Conservation (phyloP, 2,329 filamentous ascomycete species). For the Colletotrichum phormii region DNA sequence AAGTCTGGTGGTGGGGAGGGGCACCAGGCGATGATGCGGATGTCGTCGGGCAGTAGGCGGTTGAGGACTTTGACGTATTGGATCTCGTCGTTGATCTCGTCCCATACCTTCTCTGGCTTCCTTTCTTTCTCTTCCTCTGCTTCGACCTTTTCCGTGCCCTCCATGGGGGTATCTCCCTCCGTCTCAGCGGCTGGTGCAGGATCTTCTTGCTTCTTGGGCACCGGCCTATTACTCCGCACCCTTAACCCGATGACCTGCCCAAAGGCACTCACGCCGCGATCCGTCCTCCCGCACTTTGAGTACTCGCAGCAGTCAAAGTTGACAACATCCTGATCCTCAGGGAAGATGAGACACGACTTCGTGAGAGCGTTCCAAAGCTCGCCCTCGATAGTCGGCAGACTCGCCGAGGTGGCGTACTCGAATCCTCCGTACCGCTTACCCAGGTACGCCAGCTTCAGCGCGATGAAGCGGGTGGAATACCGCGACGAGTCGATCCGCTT, state of each 20-base stretch:
- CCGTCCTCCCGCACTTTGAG: conserved; percentile 94
- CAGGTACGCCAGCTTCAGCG: conserved; percentile 93
- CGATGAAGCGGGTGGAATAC: conserved; percentile 87
- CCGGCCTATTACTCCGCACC: conserved; percentile 82
- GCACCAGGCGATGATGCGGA: conserved; percentile 93
- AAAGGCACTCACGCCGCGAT: conserved; percentile 94
- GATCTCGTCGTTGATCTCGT: conserved; percentile 83
- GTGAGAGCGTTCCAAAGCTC: conserved; percentile 92
- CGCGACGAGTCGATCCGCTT: conserved; percentile 78
- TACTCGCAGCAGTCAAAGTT: conserved; percentile 90
- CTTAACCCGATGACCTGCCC: conserved; percentile 91
- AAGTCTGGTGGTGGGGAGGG: conserved; percentile 83
- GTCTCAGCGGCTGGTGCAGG: conserved; percentile 40
- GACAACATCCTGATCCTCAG: conserved; percentile 70
- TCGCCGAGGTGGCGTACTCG: conserved; percentile 82
- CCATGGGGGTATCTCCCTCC: conserved; percentile 38
- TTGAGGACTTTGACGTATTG: conserved; percentile 88
- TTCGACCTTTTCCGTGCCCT: conserved; percentile 62
- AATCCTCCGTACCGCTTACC: conserved; percentile 93
- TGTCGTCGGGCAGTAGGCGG: conserved; percentile 87
- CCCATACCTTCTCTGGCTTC: conserved; percentile 56
- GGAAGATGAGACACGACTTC: conserved; percentile 84
- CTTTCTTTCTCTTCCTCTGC: conserved; percentile 38
- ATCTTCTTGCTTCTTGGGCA: conserved; percentile 50
- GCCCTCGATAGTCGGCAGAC: conserved; percentile 88